phyloP scores from a whole-genome alignment of 202 grass and related monocot species.

The Setaria italica region DNA sequence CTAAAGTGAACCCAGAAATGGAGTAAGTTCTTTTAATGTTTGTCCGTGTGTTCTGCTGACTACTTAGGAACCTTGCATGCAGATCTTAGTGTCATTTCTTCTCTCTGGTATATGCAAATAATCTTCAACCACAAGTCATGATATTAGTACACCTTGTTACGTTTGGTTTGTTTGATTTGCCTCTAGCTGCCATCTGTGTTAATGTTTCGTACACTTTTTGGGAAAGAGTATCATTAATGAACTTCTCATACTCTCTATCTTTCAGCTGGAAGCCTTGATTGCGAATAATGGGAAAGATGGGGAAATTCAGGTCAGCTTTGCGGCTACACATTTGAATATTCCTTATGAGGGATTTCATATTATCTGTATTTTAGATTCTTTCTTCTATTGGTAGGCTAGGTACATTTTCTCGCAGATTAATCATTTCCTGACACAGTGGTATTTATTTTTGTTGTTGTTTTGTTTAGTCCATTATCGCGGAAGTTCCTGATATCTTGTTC shows the following conservation, averaged over 20 bases:
- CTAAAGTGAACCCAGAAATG: constrained; percentile 20
- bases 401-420: constrained; percentile 24
- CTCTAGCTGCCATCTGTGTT: background rate
- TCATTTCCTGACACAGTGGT: constrained; percentile 21
- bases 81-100: constrained; percentile 33
- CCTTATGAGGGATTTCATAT: constrained; percentile 23
- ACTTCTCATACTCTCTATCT: constrained; percentile 22
- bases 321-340: constrained; percentile 20
- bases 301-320: constrained; percentile 87
- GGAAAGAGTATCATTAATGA: constrained; percentile 16
- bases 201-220: constrained; percentile 3
- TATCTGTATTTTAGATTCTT: constrained; percentile 5
- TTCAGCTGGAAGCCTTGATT: constrained; percentile 85
- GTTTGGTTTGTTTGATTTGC: background rate
- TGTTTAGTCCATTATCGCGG: constrained; percentile 78
- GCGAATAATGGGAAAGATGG: constrained; percentile 69
- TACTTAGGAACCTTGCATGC: background rate
- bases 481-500: constrained; percentile 90
- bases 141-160: background rate
- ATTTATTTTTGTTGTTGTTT: constrained; percentile 35
- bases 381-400: constrained; percentile 22
- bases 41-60: constrained; percentile 18
- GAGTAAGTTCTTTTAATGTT: constrained; percentile 2
- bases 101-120: constrained; percentile 19
- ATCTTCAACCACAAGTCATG: background rate